Evolutionary conservation across 768 basidiomycete genomes (phyloP), one percentile per base, ranked within the genome.

Genomic region (Lactifluus pinguis): DNA sequence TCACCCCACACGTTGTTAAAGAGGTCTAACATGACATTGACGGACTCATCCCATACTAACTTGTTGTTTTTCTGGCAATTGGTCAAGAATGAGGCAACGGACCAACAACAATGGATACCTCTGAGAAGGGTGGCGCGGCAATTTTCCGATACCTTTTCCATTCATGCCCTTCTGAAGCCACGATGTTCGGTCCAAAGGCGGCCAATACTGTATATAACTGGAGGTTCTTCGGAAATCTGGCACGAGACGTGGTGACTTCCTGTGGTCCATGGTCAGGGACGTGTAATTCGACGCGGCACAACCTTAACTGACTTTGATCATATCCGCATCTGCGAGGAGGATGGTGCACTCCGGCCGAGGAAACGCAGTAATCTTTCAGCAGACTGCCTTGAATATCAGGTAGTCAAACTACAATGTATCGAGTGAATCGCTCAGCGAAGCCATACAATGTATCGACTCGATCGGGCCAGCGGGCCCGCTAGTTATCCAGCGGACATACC

Each of bases 61-160:
- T 66, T 68, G 61, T 75, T 75, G 60, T 76, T 76, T 44, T 66
- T 63, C 72, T 73, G 47, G 15, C 1, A 2, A 14, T 21, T 25
- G 34, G 14, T 56, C 53, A 21, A 49, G 48, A 14, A 13, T 15
- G 41, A 21, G 32, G 15, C 11, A 10, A 52, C 17, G 14, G 29
- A 36, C 5, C 9, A 9, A 32, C 9, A 11, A 2, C 13, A 4
- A 1, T 19, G 17, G 71, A 48, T 57, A 83, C 83, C 69, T 85
- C 83, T 6, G 82, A 81, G 68, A 86, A 87, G 0, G 83, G 79
- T n/a, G 84, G 83, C 1, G 82, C 82, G 17, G 79, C 73, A 45
- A 87, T 78, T 68, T 81, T 83, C 49, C 84, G 72, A 63, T 83
- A 84, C 34, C 78, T 78, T 69, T 84, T 84, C 85, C 85, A 87